Conservation (phyloP, 2,329 filamentous ascomycete species). For the Aurifilum marmelostoma region DNA sequence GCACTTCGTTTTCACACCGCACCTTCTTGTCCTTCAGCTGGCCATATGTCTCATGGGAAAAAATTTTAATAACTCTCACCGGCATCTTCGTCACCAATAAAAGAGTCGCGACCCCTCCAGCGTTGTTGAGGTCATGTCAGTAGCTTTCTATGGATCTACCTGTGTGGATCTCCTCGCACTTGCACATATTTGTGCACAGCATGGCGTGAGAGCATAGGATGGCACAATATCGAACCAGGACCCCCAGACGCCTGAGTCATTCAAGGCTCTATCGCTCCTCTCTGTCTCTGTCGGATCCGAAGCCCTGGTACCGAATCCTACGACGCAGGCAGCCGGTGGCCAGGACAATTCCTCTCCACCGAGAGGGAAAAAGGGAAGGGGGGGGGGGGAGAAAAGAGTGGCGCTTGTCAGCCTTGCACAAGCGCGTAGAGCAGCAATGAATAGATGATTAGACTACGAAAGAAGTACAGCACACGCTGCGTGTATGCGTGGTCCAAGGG, state of each 20-base stretch:
- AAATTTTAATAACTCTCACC: no score
- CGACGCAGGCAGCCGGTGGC: background rate
- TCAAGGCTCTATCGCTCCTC: background rate
- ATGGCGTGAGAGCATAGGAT: background rate
- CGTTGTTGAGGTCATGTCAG: background rate
- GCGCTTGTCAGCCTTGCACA: slow-evolving; percentile 3
- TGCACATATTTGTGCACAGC: background rate
- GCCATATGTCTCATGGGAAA: background rate
- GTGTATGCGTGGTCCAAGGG: background rate
- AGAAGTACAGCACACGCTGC: background rate
- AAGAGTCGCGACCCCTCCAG: background rate
- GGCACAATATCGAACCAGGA: background rate
- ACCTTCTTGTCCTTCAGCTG: background rate
- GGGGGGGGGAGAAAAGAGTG: background rate
- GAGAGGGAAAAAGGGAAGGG: background rate
- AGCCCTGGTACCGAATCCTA: background rate
- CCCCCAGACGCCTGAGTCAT: background rate
- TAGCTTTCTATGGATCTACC: background rate
- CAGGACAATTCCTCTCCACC: background rate
- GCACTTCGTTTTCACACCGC: background rate
- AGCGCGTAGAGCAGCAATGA: background rate
- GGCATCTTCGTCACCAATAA: background rate
- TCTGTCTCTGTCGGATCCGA: background rate
- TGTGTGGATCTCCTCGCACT: background rate
- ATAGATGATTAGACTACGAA: background rate